Base-by-base conservation (phyloP, 2,329 filamentous ascomycete genomes). In the Fusarium oligoseptatum region DNA sequence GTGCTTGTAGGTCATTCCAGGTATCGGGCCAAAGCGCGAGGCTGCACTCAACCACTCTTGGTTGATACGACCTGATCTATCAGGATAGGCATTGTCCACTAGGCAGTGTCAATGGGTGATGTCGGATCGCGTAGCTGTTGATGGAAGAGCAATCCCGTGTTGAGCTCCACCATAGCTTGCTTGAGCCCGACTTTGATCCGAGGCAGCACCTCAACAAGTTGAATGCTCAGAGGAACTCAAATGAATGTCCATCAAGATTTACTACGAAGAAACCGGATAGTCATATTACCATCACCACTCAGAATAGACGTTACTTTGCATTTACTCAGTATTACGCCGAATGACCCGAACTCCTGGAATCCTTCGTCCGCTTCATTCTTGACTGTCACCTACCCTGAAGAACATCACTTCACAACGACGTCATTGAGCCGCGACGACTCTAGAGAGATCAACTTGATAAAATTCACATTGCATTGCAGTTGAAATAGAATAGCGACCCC, bases 1-100 rank as follows among this genome's bases (percentile, higher is more conserved):
- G 67, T 63, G 57, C 64, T 74, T 71, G 64, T 62, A 64, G 68
- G 70, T 78, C 77, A 79, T 79, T 70, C 76, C 66, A 66, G 56
- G 17, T 66, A 34, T 63, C 48, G 41, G 34, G 50, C 64, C 66
- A 58, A 65, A 64, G 39, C 24, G 22, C 37, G 37, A 56, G 29
- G 39, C 15, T 60, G 50, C 39, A 22, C 60, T 74, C 71, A 72
- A 62, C 48, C 69, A 41, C 63, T 60, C 67, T 57, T 36, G 43
- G 15, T 48, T 57, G 62, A 34, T 45, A 58, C 52, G 27, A 17
- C 39, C 32, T 58, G 37, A 15, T 29, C 14, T 24, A 20, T 55
- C 43, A 39, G 27, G 29, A n/a, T 41, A 15, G n/a, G 34, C 45
- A 52, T 39, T 37, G 15, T 41, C 17, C 45, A 52, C 22, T 41